Evolutionary conservation across 2,329 filamentous ascomycete genomes (phyloP), one percentile per base, ranked within the genome.

Genomic region (Zymoseptoria brevis): DNA sequence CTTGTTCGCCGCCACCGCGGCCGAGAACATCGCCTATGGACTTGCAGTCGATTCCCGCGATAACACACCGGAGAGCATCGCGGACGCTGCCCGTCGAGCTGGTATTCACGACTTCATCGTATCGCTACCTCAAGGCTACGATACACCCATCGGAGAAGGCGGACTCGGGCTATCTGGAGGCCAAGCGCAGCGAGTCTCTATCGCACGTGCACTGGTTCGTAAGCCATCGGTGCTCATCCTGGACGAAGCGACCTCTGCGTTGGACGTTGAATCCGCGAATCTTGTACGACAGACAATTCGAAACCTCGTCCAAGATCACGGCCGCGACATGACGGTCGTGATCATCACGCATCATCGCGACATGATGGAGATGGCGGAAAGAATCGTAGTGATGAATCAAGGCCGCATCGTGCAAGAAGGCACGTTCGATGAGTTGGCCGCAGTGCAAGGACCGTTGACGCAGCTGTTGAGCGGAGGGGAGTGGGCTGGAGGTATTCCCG

Each of bases 281-380:
- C 74, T 80, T 1, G 81, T 96, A 3, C 78, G 88, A 11, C 74
- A 81, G 8, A 87, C 87, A 0, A 79, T 96, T 49, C 73, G 72
- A 41, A 69, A 69, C 0, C 73, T 94, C 1, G 76, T 86, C 11
- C 61, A 66, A 0, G 62, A 60, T 13, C 48, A 48, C 5, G 53
- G 62, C 19, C 66, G 64, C 57, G 67, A 62, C 29, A 81, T 90
- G 72, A 88, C 88, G 0, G 83, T 96, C 0, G 79, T 96, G 16
- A 81, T 95, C 22, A 87, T 96, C 48, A 96, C 91, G 54, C 93
- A 96, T 74, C 83, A 81, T 58, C 79, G 78, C 62, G 87, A 93
- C 69, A 95, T 96, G 90, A 96, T 97, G 89, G 80, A 81, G 59
- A 82, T 89, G 60, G 88, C 87, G 0, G 86, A 90, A 70, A 79